phyloP scores from a whole-genome alignment of 1,284 basidiomycete genomes.

The Porodaedalea pini region DNA sequence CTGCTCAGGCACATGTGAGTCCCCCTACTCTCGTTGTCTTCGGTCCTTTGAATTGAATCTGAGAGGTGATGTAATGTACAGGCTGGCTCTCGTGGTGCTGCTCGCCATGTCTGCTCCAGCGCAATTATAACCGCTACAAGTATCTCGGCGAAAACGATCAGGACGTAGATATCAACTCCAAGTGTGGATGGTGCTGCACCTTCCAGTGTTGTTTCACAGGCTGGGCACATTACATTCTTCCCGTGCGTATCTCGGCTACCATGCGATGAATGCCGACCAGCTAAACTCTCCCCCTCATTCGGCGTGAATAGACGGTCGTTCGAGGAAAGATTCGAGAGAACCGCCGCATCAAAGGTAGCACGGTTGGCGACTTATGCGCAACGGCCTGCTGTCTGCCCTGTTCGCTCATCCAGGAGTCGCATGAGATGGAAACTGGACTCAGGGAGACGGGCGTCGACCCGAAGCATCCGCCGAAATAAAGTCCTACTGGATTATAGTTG shows the following conservation, averaged over 20 bases:
- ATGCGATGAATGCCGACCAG: background rate
- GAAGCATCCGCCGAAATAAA: background rate
- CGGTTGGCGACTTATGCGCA: background rate
- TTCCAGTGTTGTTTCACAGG: background rate
- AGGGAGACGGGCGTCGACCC: background rate
- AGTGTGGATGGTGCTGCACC: slow-evolving; percentile 8
- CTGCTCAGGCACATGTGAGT: slow-evolving; percentile 7
- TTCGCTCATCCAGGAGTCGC: slow-evolving; percentile 8
- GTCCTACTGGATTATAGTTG: no score
- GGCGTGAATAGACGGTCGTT: background rate
- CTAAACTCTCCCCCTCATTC: background rate
- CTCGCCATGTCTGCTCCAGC: background rate
- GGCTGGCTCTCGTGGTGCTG: slow-evolving; percentile 12
- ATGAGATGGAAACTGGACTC: background rate
- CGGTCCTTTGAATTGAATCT: background rate
- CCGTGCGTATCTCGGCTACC: background rate
- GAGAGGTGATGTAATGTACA: background rate
- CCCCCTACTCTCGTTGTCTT: background rate
- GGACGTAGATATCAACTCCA: slow-evolving; percentile 9
- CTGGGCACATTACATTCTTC: slow-evolving; percentile 1
- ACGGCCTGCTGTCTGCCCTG: slow-evolving; percentile 7
- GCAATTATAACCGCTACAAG: slow-evolving; percentile 18
- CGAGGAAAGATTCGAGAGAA: background rate
- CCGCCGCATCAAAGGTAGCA: background rate
- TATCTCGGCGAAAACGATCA: background rate